Evolutionary conservation across 2,329 filamentous ascomycete species (phyloP).

Genomic region (Colletotrichum lini): DNA sequence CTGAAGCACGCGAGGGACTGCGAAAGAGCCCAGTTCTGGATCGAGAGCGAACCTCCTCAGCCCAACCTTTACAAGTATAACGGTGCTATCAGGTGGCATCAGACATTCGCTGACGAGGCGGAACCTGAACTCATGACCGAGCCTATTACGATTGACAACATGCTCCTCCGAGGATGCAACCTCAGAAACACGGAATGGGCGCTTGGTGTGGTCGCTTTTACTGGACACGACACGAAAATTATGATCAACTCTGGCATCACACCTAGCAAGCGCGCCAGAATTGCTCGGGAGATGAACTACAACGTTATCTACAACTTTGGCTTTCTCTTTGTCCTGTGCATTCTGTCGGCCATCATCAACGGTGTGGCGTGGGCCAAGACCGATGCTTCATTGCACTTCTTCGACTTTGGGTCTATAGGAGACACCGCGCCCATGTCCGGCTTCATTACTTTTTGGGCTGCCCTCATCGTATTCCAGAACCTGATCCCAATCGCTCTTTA

Average conservation of each 20-base stretch:
- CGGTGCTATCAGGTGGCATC: slow-evolving; percentile 89
- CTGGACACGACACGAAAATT: slow-evolving; percentile 96
- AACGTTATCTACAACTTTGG: slow-evolving; percentile 98
- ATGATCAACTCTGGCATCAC: slow-evolving; percentile 99
- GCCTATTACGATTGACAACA: slow-evolving; percentile 93
- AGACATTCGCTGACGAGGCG: slow-evolving; percentile 75
- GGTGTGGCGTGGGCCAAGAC: slow-evolving; percentile 84
- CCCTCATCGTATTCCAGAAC: slow-evolving; percentile 96
- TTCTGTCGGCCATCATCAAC: slow-evolving; percentile 87
- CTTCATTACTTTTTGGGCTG: slow-evolving; percentile 97
- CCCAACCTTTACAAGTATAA: slow-evolving; percentile 97
- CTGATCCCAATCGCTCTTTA: slow-evolving; percentile 98
- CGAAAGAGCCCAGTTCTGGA: slow-evolving; percentile 86
- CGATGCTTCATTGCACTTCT: slow-evolving; percentile 82
- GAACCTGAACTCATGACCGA: slow-evolving; percentile 86
- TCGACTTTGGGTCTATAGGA: slow-evolving; percentile 89
- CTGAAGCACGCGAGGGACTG: slow-evolving; percentile 94
- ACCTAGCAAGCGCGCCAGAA: slow-evolving; percentile 91
- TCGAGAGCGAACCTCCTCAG: slow-evolving; percentile 93
- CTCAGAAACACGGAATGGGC: slow-evolving; percentile 97
- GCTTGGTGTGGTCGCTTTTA: slow-evolving; percentile 92
- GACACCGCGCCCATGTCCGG: slow-evolving; percentile 83
- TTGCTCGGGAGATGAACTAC: slow-evolving; percentile 95
- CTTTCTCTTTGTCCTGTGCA: slow-evolving; percentile 90
- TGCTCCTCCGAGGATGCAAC: slow-evolving; percentile 93